Evolutionary conservation across 306 rosid species (phyloP).

Genomic region (Acacia melanoxylon): DNA sequence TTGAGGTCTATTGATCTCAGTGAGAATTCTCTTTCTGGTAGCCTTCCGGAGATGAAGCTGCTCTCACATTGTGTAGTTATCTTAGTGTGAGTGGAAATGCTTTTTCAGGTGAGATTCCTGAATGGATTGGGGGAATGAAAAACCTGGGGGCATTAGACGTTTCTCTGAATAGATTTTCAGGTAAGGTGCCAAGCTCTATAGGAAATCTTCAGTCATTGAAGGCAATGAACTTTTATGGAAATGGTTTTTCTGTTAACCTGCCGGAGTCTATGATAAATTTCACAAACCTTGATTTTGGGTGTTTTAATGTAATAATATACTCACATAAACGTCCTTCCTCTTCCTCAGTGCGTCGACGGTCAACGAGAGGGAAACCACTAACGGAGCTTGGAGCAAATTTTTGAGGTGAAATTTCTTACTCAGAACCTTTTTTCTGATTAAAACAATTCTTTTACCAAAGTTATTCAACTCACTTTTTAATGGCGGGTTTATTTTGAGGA

Average conservation of each 20-base stretch:
- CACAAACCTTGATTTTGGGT: constrained; percentile 19
- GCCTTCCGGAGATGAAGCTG: constrained; percentile 61
- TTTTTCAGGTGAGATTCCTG: constrained; percentile 74
- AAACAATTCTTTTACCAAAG: too few relatives aligned
- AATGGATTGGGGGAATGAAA: constrained; percentile 81
- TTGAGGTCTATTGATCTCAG: constrained; percentile 85
- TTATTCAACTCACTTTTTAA: too few relatives aligned
- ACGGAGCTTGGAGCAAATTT: too few relatives aligned
- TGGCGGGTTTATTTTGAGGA: too few relatives aligned
- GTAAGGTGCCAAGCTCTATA: constrained; percentile 62
- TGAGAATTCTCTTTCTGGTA: constrained; percentile 69
- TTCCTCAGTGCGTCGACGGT: too few relatives aligned
- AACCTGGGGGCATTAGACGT: constrained; percentile 75
- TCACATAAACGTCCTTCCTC: too few relatives aligned
- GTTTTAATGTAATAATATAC: too few relatives aligned
- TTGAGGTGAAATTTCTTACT: too few relatives aligned
- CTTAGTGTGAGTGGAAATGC: constrained; percentile 59
- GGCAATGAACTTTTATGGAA: constrained; percentile 63
- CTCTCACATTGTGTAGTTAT: constrained; percentile 64
- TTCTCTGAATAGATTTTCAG: constrained; percentile 69
- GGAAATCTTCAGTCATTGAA: constrained; percentile 71
- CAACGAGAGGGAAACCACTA: too few relatives aligned
- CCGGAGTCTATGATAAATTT: constrained; percentile 68
- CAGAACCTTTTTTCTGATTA: too few relatives aligned
- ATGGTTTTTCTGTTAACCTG: constrained; percentile 67